These are phyloP conservation scores for Collybiopsis confluens DNA, from an alignment of 768 basidiomycete species.

Conservation along the genomic window DNA sequence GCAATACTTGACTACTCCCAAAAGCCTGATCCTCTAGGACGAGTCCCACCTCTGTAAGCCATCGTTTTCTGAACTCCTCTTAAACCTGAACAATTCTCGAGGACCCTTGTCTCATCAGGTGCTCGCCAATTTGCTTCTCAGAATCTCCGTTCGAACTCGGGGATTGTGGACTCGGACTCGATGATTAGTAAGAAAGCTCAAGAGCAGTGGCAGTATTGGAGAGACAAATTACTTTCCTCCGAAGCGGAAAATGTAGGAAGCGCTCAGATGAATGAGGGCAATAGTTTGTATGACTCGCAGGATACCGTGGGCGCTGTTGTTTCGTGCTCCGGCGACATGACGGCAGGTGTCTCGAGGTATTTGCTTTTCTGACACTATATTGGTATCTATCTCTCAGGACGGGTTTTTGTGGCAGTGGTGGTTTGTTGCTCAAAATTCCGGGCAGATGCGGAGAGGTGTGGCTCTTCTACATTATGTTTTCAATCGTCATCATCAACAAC, in stretches of 20 bases:
- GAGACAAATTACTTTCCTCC: conserved; percentile 29
- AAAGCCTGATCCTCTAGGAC: conserved; percentile 46
- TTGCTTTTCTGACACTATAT: no score
- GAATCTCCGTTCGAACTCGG: conserved; percentile 18
- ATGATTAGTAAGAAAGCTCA: conserved; percentile 48
- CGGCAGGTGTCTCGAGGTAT: conserved; percentile 77
- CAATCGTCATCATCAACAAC: neutral
- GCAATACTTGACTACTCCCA: conserved; percentile 51
- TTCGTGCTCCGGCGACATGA: conserved; percentile 39
- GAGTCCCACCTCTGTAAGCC: conserved; percentile 66
- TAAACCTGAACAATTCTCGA: conserved; percentile 18
- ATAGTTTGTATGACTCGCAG: conserved; percentile 39
- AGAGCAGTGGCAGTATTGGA: conserved; percentile 63
- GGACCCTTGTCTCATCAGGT: conserved; percentile 59
- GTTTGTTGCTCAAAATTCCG: conserved; percentile 69
- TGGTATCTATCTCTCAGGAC: no score
- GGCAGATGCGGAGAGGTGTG: conserved; percentile 74
- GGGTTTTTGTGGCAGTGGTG: conserved; percentile 68
- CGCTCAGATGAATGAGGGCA: neutral
- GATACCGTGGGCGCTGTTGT: conserved; percentile 84
- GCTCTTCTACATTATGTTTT: neutral
- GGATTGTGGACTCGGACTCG: conserved; percentile 34
- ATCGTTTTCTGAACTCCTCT: conserved; percentile 1
- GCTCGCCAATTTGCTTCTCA: conserved; percentile 50
- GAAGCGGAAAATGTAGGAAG: conserved; percentile 2